A percentile compares a stretch with the other conserved stretches of the same genome.
These are phyloP conservation scores for Asparagopsis taxiformis DNA, from an alignment of 31 red algal genomes.

Conservation along the genomic window DNA sequence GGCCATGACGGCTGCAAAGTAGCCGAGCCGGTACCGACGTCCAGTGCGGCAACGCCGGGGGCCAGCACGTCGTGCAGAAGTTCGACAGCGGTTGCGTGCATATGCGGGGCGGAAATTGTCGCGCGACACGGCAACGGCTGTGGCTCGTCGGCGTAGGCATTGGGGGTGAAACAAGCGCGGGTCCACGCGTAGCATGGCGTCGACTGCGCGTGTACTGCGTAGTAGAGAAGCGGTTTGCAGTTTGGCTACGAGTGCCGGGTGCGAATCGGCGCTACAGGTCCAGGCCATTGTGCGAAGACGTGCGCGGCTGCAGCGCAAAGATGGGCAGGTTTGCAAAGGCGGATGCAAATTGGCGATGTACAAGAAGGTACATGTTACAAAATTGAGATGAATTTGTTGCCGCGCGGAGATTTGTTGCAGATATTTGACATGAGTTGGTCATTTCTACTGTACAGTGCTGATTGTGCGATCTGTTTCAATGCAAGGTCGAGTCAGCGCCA, in stretches of 20 bases:
- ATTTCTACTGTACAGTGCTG: too few species aligned
- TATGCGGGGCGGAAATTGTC: constrained; percentile 92
- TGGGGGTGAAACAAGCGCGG: constrained; percentile 12
- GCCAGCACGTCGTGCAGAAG: constrained; percentile 38
- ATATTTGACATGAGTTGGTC: too few species aligned
- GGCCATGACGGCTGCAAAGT: constrained; percentile 75
- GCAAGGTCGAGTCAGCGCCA: too few species aligned
- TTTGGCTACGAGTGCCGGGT: constrained; percentile 44
- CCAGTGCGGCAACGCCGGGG: constrained; percentile 36
- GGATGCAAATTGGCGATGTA: background rate
- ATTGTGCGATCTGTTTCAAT: too few species aligned
- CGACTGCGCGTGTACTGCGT: background rate
- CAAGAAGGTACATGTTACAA: too few species aligned
- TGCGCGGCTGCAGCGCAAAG: background rate
- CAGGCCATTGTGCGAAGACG: constrained; percentile 37
- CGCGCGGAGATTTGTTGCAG: too few species aligned
- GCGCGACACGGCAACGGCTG: constrained; percentile 69
- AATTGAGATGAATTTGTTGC: too few species aligned
- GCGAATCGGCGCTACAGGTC: constrained; percentile 44
- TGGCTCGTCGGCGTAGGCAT: constrained; percentile 74
- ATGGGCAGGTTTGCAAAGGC: background rate
- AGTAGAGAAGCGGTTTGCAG: constrained; percentile 21
- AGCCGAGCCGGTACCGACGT: constrained; percentile 81
- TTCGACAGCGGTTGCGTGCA: constrained; percentile 86
- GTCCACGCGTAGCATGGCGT: constrained; percentile 49